These are phyloP conservation scores for Coffea canephora DNA, from an alignment of 257 asterid genomes.

Conservation along the genomic window DNA sequence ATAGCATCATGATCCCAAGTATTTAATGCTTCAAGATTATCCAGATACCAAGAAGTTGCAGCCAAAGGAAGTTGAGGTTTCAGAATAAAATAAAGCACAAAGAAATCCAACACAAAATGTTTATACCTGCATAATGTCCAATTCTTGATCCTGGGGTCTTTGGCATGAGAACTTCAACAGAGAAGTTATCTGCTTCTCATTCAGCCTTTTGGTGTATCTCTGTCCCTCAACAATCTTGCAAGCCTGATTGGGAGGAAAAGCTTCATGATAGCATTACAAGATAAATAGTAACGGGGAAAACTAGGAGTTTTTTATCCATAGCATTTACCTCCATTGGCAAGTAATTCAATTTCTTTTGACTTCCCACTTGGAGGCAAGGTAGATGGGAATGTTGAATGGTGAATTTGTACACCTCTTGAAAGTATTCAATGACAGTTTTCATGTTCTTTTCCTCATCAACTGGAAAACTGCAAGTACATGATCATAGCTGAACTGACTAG, in stretches of 20 bases:
- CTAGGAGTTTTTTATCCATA: background rate
- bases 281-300: background rate
- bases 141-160: constrained; percentile 33
- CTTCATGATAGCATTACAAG: background rate
- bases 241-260: constrained; percentile 16
- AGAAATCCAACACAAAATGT: background rate
- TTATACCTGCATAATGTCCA: constrained; percentile 27
- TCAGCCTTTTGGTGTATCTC: constrained; percentile 32
- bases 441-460: constrained; percentile 38
- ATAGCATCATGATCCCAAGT: too few relatives aligned
- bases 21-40: background rate
- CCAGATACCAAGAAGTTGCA: background rate
- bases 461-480: constrained; percentile 28
- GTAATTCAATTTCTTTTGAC: constrained; percentile 37
- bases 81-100: background rate
- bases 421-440: constrained; percentile 40
- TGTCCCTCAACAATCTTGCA: constrained; percentile 38
- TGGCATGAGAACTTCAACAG: constrained; percentile 34
- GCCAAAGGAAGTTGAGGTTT: background rate
- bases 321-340: constrained; percentile 36
- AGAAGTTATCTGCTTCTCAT: constrained; percentile 36
- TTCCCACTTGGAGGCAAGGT: constrained; percentile 46
- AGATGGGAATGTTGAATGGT: constrained; percentile 36
- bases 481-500: background rate
- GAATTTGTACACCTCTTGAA: constrained; percentile 39